These are phyloP conservation scores for Suhomyces coccinellae DNA, from an alignment of 1,139 yeast species.

Conservation along the genomic window DNA sequence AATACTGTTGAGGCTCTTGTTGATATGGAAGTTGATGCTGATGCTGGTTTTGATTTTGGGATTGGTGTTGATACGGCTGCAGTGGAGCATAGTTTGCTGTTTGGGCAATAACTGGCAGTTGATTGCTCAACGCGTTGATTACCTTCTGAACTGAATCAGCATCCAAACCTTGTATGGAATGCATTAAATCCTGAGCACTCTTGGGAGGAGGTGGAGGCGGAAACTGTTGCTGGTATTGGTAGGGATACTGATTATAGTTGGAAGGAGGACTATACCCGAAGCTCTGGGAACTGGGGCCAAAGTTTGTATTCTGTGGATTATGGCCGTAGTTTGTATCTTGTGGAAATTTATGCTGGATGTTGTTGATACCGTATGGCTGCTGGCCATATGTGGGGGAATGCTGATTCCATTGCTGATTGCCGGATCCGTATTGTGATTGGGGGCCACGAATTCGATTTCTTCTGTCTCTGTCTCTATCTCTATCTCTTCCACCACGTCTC, in stretches of 20 bases:
- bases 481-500: not conserved
- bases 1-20: not conserved
- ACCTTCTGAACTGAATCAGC: constrained; percentile 22
- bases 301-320: not conserved
- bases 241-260: not conserved
- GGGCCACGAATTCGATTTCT: constrained; percentile 2
- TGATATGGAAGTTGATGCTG: too few species aligned
- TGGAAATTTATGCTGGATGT: not conserved
- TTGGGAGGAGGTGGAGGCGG: constrained; percentile 9
- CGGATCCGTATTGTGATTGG: not conserved
- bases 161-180: constrained; percentile 23
- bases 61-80: not conserved
- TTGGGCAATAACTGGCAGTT: constrained; percentile 10
- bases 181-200: constrained; percentile 13
- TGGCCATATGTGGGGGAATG: not conserved
- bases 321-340: too few species aligned
- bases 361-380: not conserved
- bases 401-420: not conserved
- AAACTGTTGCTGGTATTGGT: constrained; percentile 19
- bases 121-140: constrained; percentile 19
- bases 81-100: not conserved
- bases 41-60: not conserved
- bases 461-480: constrained; percentile 5
- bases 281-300: not conserved
- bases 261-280: not conserved